phyloP scores from a whole-genome alignment of 1,284 basidiomycete genomes.

The Moesziomyces antarcticus region DNA sequence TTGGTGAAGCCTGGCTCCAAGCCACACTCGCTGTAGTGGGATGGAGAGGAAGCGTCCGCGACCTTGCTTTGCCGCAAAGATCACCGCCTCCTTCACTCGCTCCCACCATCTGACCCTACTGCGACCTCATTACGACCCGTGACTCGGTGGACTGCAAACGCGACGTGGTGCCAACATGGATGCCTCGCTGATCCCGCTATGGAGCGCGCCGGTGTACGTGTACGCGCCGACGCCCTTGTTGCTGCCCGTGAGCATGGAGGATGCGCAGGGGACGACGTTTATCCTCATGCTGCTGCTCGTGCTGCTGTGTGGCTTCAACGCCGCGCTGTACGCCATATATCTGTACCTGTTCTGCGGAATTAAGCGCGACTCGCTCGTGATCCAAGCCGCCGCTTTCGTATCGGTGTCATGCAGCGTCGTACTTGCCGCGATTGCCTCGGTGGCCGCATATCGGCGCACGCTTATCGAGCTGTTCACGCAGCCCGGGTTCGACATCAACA shows the following conservation, averaged over 20 bases:
- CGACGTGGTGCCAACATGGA: not conserved
- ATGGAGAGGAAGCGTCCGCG: too few species aligned
- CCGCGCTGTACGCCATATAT: slow-evolving; percentile 28
- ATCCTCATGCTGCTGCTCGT: slow-evolving; percentile 19
- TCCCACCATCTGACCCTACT: too few species aligned
- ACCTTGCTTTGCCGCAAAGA: too few species aligned
- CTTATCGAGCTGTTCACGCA: slow-evolving; percentile 11
- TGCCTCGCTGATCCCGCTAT: not conserved
- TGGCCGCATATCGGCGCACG: not conserved
- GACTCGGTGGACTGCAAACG: not conserved
- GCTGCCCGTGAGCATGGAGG: slow-evolving; percentile 18
- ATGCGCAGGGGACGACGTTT: slow-evolving; percentile 12
- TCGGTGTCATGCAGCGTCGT: slow-evolving; percentile 15
- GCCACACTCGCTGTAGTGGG: too few species aligned
- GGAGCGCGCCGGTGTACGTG: slow-evolving; percentile 7
- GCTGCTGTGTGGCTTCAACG: slow-evolving; percentile 22
- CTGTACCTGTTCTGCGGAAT: slow-evolving; percentile 14
- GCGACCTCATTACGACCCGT: too few species aligned
- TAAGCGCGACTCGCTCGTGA: slow-evolving; percentile 10
- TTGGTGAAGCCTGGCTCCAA: too few species aligned
- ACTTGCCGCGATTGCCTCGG: slow-evolving; percentile 5
- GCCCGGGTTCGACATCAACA: slow-evolving; percentile 24
- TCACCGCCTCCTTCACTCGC: too few species aligned
- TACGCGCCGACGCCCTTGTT: slow-evolving; percentile 3
- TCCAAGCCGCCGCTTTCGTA: slow-evolving; percentile 9